phyloP scores from a whole-genome alignment of 352 stramenopile species.

The Pythium periplocum region DNA sequence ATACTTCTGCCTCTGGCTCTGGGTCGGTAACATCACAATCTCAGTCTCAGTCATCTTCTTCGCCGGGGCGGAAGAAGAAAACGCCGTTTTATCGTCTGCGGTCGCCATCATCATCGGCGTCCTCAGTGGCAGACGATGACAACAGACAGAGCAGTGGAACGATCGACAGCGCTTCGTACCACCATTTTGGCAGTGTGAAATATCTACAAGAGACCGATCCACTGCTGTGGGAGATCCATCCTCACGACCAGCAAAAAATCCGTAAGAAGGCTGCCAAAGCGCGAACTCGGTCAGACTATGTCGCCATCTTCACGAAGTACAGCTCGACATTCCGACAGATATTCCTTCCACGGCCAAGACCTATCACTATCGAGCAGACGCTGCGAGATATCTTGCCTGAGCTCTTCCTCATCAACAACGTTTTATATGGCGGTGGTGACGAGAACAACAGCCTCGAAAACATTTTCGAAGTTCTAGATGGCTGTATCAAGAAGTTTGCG shows the following conservation, averaged over 20 bases:
- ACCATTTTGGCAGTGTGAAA: constrained; percentile 70
- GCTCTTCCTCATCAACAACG: constrained; percentile 76
- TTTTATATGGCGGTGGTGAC: constrained; percentile 61
- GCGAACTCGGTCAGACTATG: constrained; percentile 48
- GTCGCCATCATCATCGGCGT: constrained; percentile 36
- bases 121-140: constrained; percentile 28
- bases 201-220: constrained; percentile 78
- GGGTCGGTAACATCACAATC: constrained; percentile 12
- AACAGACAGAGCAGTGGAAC: constrained; percentile 17
- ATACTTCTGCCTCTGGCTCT: constrained; percentile 31
- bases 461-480: constrained; percentile 77
- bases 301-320: constrained; percentile 64
- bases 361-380: constrained; percentile 76
- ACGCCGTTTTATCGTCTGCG: constrained; percentile 58
- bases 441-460: constrained; percentile 64
- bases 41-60: constrained; percentile 20
- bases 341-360: constrained; percentile 55
- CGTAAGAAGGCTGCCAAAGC: constrained; percentile 58
- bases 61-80: constrained; percentile 28
- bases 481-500: constrained; percentile 63
- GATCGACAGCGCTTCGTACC: constrained; percentile 31
- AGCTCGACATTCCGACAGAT: constrained; percentile 61
- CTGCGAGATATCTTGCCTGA: constrained; percentile 71
- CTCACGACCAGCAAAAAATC: constrained; percentile 68
- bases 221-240: constrained; percentile 79